Evolutionary conservation across 2,329 filamentous ascomycete species (phyloP), one percentile per base, ranked within the genome.

Genomic region (Colletotrichum tabaci): DNA sequence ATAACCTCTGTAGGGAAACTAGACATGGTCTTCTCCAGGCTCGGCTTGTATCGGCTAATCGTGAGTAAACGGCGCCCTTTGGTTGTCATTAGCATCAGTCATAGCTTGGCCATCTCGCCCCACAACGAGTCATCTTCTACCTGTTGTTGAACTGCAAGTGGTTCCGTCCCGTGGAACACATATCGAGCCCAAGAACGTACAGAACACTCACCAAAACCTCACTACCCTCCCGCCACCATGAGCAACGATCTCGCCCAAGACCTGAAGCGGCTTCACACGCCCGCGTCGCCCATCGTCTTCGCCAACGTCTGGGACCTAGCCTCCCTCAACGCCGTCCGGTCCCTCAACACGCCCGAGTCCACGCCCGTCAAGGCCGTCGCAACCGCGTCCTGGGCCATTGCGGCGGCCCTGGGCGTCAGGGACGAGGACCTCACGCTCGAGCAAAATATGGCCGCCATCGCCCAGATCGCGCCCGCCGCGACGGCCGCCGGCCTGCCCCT

Each of bases 291-390:
- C 15, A 71, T 91, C 46, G 72, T 90, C 52, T 80, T 91, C 7
- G 82, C 87, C 13, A 91, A 91, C 74, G 80, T 89, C 73, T 89
- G 87, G 82, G 88, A 91, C 75, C 79, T 82, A 38, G 77, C 85
- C 23, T 86, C 87, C 4, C 86, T 89, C 47, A 77, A 78, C 16
- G 75, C 83, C 1, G 77, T 90, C 58, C 79, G 83, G 9, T 80
- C 83, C 0, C 80, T 88, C 44, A 84, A 86, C 21, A 73, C 75
- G n/a, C 3, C 60, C 21, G 73, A 56, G 1, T 60, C 50, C 72
- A 80, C 75, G 81, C 87, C 77, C 62, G 81, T 77, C 46, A 82
- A 80, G 52, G 84, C 83, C 38, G 74, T 88, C 2, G 87, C 86
- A 10, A 88, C 86, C 3, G 86, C 84, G 7, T 87, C 85, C 18